A percentile compares a stretch with the other conserved stretches of the same genome.
These are phyloP conservation scores for Cladosporium sp. DNA, from an alignment of 2,329 filamentous ascomycete genomes.

Conservation along the genomic window DNA sequence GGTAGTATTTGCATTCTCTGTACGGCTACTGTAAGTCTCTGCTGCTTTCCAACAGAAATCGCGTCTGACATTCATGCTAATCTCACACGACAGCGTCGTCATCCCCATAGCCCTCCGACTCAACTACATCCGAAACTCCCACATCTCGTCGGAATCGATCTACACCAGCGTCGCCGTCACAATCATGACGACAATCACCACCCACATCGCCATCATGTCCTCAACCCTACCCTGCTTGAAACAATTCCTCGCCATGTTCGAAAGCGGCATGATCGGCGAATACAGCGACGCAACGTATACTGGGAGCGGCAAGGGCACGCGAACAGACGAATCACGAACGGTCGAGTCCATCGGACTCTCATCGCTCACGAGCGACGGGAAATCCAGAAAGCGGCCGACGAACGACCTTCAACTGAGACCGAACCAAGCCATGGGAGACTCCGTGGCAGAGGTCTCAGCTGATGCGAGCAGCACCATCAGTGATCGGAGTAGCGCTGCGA, in stretches of 20 bases:
- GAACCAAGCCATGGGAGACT: background rate
- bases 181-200: conserved; percentile 22
- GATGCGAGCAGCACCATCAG: conserved; percentile 3
- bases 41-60: too few relatives aligned
- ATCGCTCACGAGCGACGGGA: conserved; percentile 1
- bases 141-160: conserved; percentile 3
- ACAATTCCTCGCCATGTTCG: conserved; percentile 25
- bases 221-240: conserved; percentile 28
- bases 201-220: conserved; percentile 27
- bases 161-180: conserved; percentile 17
- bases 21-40: conserved; percentile 22
- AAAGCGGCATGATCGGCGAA: conserved; percentile 12
- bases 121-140: conserved; percentile 4
- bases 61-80: too few relatives aligned
- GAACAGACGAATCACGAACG: conserved; percentile 5
- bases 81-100: background rate
- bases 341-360: conserved; percentile 1
- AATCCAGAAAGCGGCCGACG: background rate
- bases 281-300: conserved; percentile 5
- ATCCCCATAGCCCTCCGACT: conserved; percentile 6
- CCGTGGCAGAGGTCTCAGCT: background rate
- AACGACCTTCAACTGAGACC: background rate
- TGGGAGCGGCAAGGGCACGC: conserved; percentile 1
- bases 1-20: conserved; percentile 21
- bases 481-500: background rate